Percentiles rank a stretch among this genome's conserved stretches.
phyloP scores from a whole-genome alignment of 163 green algal genomes.

The Scenedesmus sp. region DNA sequence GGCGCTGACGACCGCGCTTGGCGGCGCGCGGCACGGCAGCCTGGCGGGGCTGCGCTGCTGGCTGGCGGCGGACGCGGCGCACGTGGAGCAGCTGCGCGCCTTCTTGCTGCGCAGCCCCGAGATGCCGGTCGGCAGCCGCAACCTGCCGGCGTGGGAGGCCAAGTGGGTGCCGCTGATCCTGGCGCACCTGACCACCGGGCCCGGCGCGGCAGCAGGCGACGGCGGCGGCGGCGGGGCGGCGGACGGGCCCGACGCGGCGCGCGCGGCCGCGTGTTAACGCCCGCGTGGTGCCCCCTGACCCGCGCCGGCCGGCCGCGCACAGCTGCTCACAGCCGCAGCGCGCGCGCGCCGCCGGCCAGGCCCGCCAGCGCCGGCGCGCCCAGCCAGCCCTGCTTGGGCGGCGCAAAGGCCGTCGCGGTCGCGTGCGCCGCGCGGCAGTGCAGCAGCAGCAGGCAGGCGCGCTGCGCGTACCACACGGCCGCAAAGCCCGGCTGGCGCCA shows the following conservation, averaged over 20 bases:
- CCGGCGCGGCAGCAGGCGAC: too few relatives aligned
- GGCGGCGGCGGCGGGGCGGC: too few relatives aligned
- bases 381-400: slow-evolving; percentile 14
- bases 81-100: neutral
- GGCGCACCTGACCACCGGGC: neutral
- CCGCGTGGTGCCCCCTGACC: too few relatives aligned
- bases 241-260: too few relatives aligned
- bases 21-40: slow-evolving; percentile 4
- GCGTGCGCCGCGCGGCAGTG: slow-evolving; percentile 29
- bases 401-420: slow-evolving; percentile 20
- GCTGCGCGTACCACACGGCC: slow-evolving; percentile 43
- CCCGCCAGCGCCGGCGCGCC: too few relatives aligned
- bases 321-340: too few relatives aligned
- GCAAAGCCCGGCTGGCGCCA: slow-evolving; percentile 46
- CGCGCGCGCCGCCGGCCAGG: too few relatives aligned
- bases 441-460: slow-evolving; percentile 15
- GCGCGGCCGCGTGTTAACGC: too few relatives aligned
- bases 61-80: neutral
- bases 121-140: neutral
- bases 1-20: neutral
- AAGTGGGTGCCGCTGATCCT: neutral
- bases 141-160: slow-evolving; percentile 4
- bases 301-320: too few relatives aligned
- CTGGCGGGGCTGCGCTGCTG: neutral
- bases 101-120: slow-evolving; percentile 8